Conservation (phyloP, 257 asterid genomes). For the Solanum chaucha region DNA sequence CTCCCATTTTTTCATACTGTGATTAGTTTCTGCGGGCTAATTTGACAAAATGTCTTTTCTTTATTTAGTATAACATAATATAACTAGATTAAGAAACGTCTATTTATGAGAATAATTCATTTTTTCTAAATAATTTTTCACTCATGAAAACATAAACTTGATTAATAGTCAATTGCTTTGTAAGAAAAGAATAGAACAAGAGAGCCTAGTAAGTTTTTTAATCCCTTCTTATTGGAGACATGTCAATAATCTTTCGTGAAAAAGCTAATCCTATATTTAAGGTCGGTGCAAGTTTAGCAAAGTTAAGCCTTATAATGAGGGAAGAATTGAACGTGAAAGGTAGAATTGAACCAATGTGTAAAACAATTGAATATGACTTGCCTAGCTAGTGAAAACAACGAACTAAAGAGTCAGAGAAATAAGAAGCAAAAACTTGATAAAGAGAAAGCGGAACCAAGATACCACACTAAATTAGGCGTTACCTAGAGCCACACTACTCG, state of each 20-base stretch:
- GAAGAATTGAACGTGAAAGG: not conserved
- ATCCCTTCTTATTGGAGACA: too few relatives aligned
- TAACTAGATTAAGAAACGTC: not conserved
- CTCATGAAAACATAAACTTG: not conserved
- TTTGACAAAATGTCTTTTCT: not conserved
- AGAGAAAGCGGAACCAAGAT: not conserved
- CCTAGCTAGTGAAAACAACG: not conserved
- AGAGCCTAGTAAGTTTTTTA: too few relatives aligned
- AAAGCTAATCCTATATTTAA: too few relatives aligned
- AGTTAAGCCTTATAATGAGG: not conserved
- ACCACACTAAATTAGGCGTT: too few relatives aligned
- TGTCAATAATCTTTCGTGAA: too few relatives aligned
- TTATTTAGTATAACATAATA: not conserved
- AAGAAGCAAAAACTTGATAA: too few relatives aligned
- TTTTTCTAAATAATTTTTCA: too few relatives aligned
- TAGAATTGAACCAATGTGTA: not conserved
- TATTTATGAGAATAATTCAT: not conserved
- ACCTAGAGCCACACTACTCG: not conserved
- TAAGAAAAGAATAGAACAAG: too few relatives aligned
- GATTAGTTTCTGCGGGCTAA: accelerated
- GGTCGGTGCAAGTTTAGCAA: too few relatives aligned
- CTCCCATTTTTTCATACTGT: not conserved
- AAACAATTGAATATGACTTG: too few relatives aligned
- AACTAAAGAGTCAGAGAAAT: not conserved
- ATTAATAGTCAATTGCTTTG: not conserved